These are phyloP conservation scores for Talaromyces pinophilus DNA, from an alignment of 2,329 filamentous ascomycete species.

Conservation along the genomic window DNA sequence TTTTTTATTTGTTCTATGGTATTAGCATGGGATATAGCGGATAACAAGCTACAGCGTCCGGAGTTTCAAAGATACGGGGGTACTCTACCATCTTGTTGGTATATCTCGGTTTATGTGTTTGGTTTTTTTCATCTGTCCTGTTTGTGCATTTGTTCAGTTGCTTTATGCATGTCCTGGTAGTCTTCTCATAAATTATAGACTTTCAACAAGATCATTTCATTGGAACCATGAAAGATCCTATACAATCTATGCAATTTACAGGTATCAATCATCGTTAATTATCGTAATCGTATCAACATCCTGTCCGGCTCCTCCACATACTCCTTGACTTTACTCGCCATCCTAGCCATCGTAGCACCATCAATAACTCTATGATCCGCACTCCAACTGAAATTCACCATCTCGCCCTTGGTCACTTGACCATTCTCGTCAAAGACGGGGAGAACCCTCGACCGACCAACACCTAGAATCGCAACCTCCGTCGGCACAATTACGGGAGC, in stretches of 20 bases:
- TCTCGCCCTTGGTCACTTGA: slow-evolving; percentile 71
- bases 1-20: slow-evolving; percentile 1
- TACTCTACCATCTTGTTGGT: slow-evolving; percentile 1
- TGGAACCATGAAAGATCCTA: neutral
- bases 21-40: slow-evolving; percentile 6
- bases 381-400: slow-evolving; percentile 93
- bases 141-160: neutral
- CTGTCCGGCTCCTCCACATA: slow-evolving; percentile 81
- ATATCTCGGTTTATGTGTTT: neutral
- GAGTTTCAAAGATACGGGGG: slow-evolving; percentile 1
- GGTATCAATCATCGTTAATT: slow-evolving; percentile 55
- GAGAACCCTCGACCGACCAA: slow-evolving; percentile 77
- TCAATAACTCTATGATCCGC: slow-evolving; percentile 94
- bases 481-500: slow-evolving; percentile 86
- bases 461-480: slow-evolving; percentile 87
- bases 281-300: slow-evolving; percentile 78
- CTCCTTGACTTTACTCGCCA: slow-evolving; percentile 75
- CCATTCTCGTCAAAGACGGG: slow-evolving; percentile 68
- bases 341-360: slow-evolving; percentile 89
- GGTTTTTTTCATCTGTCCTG: neutral
- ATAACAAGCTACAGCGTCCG: slow-evolving; percentile 5
- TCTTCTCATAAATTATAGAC: neutral
- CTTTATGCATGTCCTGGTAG: neutral
- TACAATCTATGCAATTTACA: slow-evolving; percentile 1
- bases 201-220: neutral